phyloP scores from a whole-genome alignment of 805 yeast genomes.

The Brettanomyces naardenensis region DNA sequence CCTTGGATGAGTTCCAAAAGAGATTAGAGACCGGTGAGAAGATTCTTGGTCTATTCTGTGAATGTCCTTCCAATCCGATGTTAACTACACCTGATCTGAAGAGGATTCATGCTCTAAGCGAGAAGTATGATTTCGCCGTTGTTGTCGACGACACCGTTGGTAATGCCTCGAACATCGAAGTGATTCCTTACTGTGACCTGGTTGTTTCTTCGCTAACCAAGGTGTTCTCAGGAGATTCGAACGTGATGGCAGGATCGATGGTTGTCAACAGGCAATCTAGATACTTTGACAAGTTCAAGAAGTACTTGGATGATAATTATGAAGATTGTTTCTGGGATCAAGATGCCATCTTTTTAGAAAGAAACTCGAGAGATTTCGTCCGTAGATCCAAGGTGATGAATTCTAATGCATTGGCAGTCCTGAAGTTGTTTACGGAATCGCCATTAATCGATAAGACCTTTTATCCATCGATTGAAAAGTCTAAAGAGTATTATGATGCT shows the following conservation, averaged over 20 bases:
- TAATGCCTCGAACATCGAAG: conserved; percentile 77
- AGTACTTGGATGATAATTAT: conserved; percentile 42
- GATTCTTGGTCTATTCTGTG: conserved; percentile 78
- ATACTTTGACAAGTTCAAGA: conserved; percentile 41
- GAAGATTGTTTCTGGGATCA: conserved; percentile 86
- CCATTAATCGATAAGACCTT: conserved; percentile 55
- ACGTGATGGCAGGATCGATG: conserved; percentile 91
- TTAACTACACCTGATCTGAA: conserved; percentile 74
- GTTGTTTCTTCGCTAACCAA: conserved; percentile 85
- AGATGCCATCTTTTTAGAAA: conserved; percentile 85
- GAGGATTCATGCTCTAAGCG: conserved; percentile 57
- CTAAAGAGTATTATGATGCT: conserved; percentile 61
- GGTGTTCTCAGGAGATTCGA: conserved; percentile 88
- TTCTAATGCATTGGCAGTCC: conserved; percentile 44
- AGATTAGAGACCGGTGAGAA: conserved; percentile 55
- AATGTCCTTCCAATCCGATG: conserved; percentile 93
- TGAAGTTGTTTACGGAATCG: conserved; percentile 41
- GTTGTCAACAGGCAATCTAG: conserved; percentile 64
- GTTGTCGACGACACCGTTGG: conserved; percentile 95
- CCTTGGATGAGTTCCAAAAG: conserved; percentile 57
- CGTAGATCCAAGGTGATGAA: conserved; percentile 52
- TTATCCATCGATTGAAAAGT: conserved; percentile 50
- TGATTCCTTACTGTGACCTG: conserved; percentile 76
- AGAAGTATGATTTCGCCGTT: conserved; percentile 64
- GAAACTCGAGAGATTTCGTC: conserved; percentile 87